These are phyloP conservation scores for Penicillium fuscoglaucum DNA, from an alignment of 2,329 filamentous ascomycete genomes.

Conservation along the genomic window DNA sequence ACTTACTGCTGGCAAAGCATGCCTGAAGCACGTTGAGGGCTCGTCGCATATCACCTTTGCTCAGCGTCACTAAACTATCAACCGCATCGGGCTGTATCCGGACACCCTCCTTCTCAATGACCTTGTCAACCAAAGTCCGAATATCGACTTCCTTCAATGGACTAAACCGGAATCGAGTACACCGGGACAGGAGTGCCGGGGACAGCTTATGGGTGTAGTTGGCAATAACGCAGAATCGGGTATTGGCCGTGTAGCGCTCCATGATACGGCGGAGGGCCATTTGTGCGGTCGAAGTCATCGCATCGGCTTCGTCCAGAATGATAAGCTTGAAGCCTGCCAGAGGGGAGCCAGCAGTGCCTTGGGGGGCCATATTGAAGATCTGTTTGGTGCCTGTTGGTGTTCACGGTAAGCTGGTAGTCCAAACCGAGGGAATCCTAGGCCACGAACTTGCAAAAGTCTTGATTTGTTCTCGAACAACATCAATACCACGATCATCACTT, in stretches of 20 bases:
- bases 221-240: constrained; percentile 95
- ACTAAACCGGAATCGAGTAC: constrained; percentile 92
- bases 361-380: constrained; percentile 73
- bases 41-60: constrained; percentile 93
- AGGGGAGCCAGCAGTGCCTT: constrained; percentile 45
- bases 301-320: constrained; percentile 97
- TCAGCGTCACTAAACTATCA: constrained; percentile 79
- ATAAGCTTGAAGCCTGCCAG: constrained; percentile 90
- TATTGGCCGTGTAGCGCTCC: constrained; percentile 99
- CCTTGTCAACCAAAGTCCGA: constrained; percentile 78
- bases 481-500: constrained; percentile 94
- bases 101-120: constrained; percentile 82
- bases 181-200: constrained; percentile 85
- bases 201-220: constrained; percentile 99
- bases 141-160: constrained; percentile 90
- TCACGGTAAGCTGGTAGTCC: constrained; percentile 2
- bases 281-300: constrained; percentile 98
- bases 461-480: constrained; percentile 97
- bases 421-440: not conserved
- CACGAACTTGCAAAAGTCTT: constrained; percentile 86
- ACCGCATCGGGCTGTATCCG: constrained; percentile 79
- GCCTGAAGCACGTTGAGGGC: constrained; percentile 95
- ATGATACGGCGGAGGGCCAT: constrained; percentile 97
- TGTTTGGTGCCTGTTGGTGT: constrained; percentile 69
- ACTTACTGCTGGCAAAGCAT: constrained; percentile 85